Conservation (phyloP, 306 rosid species). For the Lathyrus tuberosus region DNA sequence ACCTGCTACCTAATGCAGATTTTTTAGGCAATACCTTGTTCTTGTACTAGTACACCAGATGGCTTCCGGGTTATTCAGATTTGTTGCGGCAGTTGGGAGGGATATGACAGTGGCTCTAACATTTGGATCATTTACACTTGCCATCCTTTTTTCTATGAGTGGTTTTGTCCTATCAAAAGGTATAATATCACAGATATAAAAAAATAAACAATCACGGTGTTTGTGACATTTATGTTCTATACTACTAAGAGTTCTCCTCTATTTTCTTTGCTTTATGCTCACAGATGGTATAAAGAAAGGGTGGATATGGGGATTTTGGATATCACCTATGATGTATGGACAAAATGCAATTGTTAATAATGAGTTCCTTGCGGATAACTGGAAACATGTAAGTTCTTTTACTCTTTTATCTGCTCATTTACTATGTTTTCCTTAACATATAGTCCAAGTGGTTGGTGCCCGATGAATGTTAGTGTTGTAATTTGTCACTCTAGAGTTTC, state of each 20-base stretch:
- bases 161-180: constrained; percentile 69
- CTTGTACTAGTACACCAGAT: constrained; percentile 60
- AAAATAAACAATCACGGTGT: constrained; percentile 1
- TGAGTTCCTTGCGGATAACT: constrained; percentile 50
- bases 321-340: constrained; percentile 58
- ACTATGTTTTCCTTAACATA: constrained; percentile 7
- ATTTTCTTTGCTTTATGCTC: constrained; percentile 19
- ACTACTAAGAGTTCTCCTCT: constrained; percentile 22
- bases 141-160: constrained; percentile 56
- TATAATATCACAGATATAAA: constrained; percentile 34
- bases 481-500: background rate
- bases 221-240: constrained; percentile 6
- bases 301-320: constrained; percentile 64
- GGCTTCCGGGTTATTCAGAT: constrained; percentile 57
- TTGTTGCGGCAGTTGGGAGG: constrained; percentile 63
- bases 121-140: constrained; percentile 47
- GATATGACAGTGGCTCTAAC: constrained; percentile 57
- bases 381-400: constrained; percentile 48
- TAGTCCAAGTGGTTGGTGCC: background rate
- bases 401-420: constrained; percentile 10
- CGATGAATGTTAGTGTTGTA: background rate
- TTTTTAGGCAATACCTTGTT: constrained; percentile 56
- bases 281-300: constrained; percentile 49
- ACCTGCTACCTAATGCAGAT: constrained; percentile 44
- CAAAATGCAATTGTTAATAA: constrained; percentile 49